Conservation (phyloP, 2,329 filamentous ascomycete genomes). For the Cercospora brassicicola region DNA sequence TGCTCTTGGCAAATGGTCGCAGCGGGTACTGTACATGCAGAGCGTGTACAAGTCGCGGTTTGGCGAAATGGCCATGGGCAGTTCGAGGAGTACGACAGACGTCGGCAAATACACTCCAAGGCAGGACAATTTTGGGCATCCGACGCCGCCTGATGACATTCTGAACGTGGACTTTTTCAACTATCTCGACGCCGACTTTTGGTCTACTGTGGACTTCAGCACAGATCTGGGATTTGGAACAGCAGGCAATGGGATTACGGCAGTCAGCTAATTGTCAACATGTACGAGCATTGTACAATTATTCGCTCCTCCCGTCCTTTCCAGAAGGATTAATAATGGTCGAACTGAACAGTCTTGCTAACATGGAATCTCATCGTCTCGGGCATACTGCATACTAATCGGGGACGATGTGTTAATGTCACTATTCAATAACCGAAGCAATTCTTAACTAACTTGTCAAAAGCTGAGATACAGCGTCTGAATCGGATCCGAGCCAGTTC, state of each 20-base stretch:
- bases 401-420: background rate
- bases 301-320: background rate
- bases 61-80: background rate
- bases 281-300: background rate
- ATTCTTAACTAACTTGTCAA: background rate
- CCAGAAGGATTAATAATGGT: background rate
- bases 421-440: background rate
- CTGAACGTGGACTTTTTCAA: slow-evolving; percentile 34
- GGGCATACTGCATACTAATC: background rate
- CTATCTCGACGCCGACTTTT: slow-evolving; percentile 33
- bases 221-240: background rate
- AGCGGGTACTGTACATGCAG: slow-evolving; percentile 33
- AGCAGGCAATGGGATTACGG: background rate
- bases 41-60: slow-evolving; percentile 32
- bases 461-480: background rate
- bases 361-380: background rate
- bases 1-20: slow-evolving; percentile 35
- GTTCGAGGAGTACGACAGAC: background rate
- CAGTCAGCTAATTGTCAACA: background rate
- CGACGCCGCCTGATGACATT: slow-evolving; percentile 30
- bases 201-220: slow-evolving; percentile 18
- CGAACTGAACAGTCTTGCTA: background rate
- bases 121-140: slow-evolving; percentile 18
- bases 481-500: background rate
- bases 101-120: slow-evolving; percentile 9